phyloP scores from a whole-genome alignment of 2,329 filamentous ascomycete species.

The Albifimbria verrucaria region DNA sequence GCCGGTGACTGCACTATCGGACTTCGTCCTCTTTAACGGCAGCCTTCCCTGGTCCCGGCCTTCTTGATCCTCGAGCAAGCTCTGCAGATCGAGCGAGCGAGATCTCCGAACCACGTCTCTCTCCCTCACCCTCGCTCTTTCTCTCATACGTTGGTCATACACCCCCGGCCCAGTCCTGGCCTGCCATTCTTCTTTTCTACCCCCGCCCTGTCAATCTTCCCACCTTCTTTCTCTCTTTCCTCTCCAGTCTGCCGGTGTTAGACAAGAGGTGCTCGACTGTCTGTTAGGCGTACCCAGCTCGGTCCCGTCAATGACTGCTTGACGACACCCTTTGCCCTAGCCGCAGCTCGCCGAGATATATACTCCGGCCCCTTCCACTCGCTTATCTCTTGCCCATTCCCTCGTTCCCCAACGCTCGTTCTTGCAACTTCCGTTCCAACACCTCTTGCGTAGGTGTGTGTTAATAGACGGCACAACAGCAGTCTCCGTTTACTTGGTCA shows the following conservation, averaged over 20 bases:
- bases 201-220: not conserved
- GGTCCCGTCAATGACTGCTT: constrained; percentile 3
- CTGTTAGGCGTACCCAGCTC: not conserved
- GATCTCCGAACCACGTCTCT: not conserved
- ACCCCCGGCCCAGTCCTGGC: not conserved
- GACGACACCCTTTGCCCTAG: constrained; percentile 2
- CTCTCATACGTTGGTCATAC: not conserved
- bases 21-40: not conserved
- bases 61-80: not conserved
- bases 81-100: not conserved
- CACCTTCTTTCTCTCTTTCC: constrained; percentile 3
- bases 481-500: not conserved
- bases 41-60: not conserved
- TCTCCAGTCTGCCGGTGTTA: constrained; percentile 1
- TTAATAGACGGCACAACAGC: not conserved
- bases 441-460: not conserved
- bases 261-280: not conserved
- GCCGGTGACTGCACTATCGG: not conserved
- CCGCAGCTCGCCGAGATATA: not conserved
- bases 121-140: not conserved
- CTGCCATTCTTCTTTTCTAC: constrained; percentile 1
- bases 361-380: not conserved
- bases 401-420: not conserved
- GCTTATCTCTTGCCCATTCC: not conserved
- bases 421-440: not conserved